These are phyloP conservation scores for Mycena alexandri DNA, from an alignment of 768 basidiomycete genomes.

Conservation along the genomic window DNA sequence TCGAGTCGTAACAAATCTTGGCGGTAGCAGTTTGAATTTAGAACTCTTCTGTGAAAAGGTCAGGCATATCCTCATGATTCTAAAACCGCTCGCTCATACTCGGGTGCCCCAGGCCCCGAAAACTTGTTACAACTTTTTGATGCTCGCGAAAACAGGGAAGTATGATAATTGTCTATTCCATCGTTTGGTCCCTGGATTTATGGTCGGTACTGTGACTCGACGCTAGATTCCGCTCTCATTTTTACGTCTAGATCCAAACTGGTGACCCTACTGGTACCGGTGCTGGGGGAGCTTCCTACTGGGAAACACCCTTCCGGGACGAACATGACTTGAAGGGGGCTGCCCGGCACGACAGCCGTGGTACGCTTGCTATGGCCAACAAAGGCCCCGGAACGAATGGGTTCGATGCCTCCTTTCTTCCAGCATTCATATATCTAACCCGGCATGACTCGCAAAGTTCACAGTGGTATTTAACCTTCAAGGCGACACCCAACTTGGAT, in stretches of 20 bases:
- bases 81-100: slow-evolving; percentile 6
- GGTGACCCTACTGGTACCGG: slow-evolving; percentile 98
- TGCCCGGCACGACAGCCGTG: slow-evolving; percentile 87
- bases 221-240: slow-evolving; percentile 6
- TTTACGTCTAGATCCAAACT: slow-evolving; percentile 84
- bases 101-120: slow-evolving; percentile 81
- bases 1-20: slow-evolving; percentile 93
- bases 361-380: slow-evolving; percentile 95
- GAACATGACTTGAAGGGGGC: slow-evolving; percentile 92
- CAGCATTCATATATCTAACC: slow-evolving; percentile 7
- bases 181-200: slow-evolving; percentile 93
- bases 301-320: slow-evolving; percentile 97
- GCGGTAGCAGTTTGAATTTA: slow-evolving; percentile 85
- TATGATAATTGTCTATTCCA: slow-evolving; percentile 94
- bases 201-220: slow-evolving; percentile 67
- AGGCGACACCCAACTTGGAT: slow-evolving; percentile 85
- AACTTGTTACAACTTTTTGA: slow-evolving; percentile 98
- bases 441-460: slow-evolving; percentile 62
- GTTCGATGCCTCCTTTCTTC: slow-evolving; percentile 48
- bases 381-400: slow-evolving; percentile 93
- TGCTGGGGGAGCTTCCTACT: slow-evolving; percentile 90
- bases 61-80: slow-evolving; percentile 12
- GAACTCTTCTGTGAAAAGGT: slow-evolving; percentile 94
- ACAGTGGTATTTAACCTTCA: slow-evolving; percentile 95
- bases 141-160: slow-evolving; percentile 91